Evolutionary conservation across 106 monocot species (phyloP), one percentile per base, ranked within the genome.

Genomic region (Posidonia australis): DNA sequence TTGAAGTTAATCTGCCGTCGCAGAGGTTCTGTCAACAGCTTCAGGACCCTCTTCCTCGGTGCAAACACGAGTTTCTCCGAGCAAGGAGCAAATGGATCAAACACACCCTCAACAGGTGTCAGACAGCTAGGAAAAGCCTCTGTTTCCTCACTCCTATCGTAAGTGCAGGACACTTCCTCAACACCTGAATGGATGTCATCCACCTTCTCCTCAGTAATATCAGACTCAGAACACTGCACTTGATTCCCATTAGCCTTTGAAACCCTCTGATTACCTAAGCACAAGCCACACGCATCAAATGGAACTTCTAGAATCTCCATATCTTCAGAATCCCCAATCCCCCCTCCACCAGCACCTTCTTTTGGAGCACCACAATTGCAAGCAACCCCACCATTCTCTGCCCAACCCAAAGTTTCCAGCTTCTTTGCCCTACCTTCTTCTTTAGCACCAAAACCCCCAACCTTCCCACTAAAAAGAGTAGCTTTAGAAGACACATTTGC

Each of bases 11-110:
- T 69, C 61, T 77, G 59, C 21, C 83, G 54, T 7, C 67, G 54
- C 44, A 78, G 49, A 42, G 80, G 72, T 2, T 54, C 20, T 27
- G 30, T 20, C 4, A 44, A 55, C 54, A 27, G 25, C 60, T 60
- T 72, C 12, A 65, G 18, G 51, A 75, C 29, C 51, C 78, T 86
- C 75, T 83, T 91, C 70, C 61, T 80, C 1, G 91, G 91, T 0
- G 92, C 88, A 60, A 75, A 69, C 20, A 55, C 66, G 14, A 79
- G 24, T 16, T 81, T 72, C 30, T 85, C 81, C 30, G 77, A 81
- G 1, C 76, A 83, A 7, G 85, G 83, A 69, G 80, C 80, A 76
- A 88, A 93, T 10, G 85, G 81, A 63, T 93, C 71, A 54, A 93
- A 93, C 25, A 77, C 77, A 56, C 46, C 74, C 51, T 59, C 72